These are phyloP conservation scores for Myriosclerotinia duriaeana DNA, from an alignment of 2,329 filamentous ascomycete species.

Conservation along the genomic window DNA sequence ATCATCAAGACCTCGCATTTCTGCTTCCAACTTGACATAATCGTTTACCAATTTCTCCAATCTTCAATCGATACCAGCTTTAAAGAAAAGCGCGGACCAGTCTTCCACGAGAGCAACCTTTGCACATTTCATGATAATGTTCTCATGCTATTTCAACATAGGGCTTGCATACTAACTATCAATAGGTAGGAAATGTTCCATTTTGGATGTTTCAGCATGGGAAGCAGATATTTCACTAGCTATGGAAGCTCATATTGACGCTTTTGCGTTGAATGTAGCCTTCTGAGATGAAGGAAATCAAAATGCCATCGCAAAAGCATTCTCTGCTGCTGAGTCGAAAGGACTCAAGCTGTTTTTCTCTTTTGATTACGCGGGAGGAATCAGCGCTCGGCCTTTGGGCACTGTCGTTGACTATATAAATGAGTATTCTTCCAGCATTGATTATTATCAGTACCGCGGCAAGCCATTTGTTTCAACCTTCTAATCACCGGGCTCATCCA, in stretches of 20 bases:
- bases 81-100: too few relatives aligned
- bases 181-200: too few relatives aligned
- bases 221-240: not conserved
- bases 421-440: not conserved
- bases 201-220: not conserved
- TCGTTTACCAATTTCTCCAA: too few relatives aligned
- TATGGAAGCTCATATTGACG: conserved; percentile 35
- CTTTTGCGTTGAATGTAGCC: conserved; percentile 41
- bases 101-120: not conserved
- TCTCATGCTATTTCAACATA: too few relatives aligned
- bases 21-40: too few relatives aligned
- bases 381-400: conserved; percentile 25
- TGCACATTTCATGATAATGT: not conserved
- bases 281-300: conserved; percentile 36
- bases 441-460: not conserved
- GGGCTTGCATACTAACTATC: too few relatives aligned
- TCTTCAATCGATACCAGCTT: too few relatives aligned
- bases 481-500: not conserved
- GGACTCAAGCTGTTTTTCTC: conserved; percentile 40
- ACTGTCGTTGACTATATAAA: too few relatives aligned
- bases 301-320: conserved; percentile 36
- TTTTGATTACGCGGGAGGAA: conserved; percentile 38
- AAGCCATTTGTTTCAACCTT: not conserved
- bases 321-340: conserved; percentile 30
- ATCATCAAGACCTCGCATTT: too few relatives aligned